Evolutionary conservation across 2,329 filamentous ascomycete species (phyloP).

Genomic region (Pezicula carpinea): DNA sequence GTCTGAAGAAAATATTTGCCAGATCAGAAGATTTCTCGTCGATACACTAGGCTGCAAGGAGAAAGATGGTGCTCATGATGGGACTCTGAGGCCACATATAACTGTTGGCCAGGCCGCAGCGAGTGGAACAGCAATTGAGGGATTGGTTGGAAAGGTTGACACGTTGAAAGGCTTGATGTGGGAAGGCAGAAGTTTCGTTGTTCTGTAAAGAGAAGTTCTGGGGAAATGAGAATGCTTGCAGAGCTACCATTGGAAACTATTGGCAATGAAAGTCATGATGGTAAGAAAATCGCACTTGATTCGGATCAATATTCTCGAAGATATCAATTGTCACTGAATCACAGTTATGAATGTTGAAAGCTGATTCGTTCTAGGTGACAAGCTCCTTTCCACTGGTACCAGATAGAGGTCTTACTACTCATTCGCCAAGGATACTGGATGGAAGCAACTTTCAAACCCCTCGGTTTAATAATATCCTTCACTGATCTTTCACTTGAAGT

Average conservation of each 20-base stretch:
- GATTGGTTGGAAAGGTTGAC: constrained; percentile 46
- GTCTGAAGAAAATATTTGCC: constrained; percentile 4
- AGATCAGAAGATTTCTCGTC: constrained; percentile 7
- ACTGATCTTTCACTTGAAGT: constrained; percentile 40
- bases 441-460: neutral
- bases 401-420: constrained; percentile 15
- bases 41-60: constrained; percentile 8
- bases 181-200: constrained; percentile 41
- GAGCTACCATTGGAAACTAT: constrained; percentile 5
- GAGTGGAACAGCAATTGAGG: constrained; percentile 37
- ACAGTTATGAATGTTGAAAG: neutral
- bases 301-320: no score
- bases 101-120: constrained; percentile 56
- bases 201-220: constrained; percentile 47
- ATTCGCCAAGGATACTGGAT: neutral
- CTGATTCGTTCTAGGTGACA: neutral
- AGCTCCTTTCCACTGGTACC: neutral
- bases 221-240: constrained; percentile 42
- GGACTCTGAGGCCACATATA: constrained; percentile 39
- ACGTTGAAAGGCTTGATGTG: constrained; percentile 45
- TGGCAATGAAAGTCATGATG: neutral
- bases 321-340: no score
- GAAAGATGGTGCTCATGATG: constrained; percentile 14
- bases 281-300: no score
- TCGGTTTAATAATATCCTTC: constrained; percentile 39